Percentiles rank a stretch among this genome's conserved stretches.
Conservation (phyloP, 148 eudicot genomes). For the Amaranthus palmeri region DNA sequence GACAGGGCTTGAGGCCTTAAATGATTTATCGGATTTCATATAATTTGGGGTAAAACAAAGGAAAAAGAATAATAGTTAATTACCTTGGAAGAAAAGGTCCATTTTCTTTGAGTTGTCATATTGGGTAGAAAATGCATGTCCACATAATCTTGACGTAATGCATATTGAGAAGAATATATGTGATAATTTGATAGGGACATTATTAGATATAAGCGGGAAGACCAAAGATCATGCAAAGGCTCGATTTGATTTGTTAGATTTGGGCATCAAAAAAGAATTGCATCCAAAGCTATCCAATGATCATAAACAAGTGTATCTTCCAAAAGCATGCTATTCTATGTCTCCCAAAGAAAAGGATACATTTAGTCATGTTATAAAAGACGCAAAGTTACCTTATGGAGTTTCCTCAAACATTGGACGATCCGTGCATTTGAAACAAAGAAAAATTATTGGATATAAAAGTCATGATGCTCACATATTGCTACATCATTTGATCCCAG, state of each 20-base stretch:
- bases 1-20: background rate
- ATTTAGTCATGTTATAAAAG: background rate
- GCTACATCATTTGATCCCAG: conserved; percentile 6
- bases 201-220: conserved; percentile 7
- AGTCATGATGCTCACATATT: conserved; percentile 7
- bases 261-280: background rate
- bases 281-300: background rate
- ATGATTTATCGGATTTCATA: background rate
- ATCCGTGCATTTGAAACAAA: background rate
- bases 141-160: conserved; percentile 10
- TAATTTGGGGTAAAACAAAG: background rate
- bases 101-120: conserved; percentile 1
- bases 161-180: conserved; percentile 10
- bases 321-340: conserved; percentile 11
- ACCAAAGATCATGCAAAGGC: conserved; percentile 15
- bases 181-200: conserved; percentile 5
- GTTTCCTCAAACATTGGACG: background rate
- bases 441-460: background rate
- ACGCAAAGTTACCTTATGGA: conserved; percentile 9
- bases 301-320: background rate
- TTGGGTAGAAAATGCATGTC: background rate
- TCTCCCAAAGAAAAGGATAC: background rate
- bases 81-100: conserved; percentile 4
- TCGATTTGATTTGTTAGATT: conserved; percentile 9
- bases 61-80: background rate